These are phyloP conservation scores for Mariannaea elegans DNA, from an alignment of 2,329 filamentous ascomycete genomes.

Conservation along the genomic window DNA sequence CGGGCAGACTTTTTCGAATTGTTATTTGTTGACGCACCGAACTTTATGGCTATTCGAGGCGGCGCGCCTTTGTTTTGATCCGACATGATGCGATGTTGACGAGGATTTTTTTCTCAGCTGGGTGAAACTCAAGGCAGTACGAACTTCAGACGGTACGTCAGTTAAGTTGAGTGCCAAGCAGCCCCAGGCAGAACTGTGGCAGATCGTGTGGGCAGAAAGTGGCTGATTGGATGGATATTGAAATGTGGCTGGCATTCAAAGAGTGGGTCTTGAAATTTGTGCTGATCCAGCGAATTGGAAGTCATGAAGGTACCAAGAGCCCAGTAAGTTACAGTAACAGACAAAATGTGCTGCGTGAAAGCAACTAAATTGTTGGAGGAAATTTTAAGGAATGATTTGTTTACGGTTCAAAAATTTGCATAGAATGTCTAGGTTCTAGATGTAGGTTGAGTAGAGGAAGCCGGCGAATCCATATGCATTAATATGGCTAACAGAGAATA, in stretches of 20 bases:
- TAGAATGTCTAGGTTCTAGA: too few species aligned
- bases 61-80: slow-evolving; percentile 41
- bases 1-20: slow-evolving; percentile 42
- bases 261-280: not conserved
- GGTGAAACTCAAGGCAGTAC: not conserved
- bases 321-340: too few species aligned
- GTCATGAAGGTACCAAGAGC: too few species aligned
- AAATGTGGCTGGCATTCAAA: not conserved
- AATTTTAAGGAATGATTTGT: too few species aligned
- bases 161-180: not conserved
- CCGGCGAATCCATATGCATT: too few species aligned
- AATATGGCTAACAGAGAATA: too few species aligned
- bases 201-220: not conserved
- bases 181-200: slow-evolving; percentile 2
- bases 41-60: slow-evolving; percentile 59
- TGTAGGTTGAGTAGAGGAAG: not conserved
- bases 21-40: slow-evolving; percentile 47
- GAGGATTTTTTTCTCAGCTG: not conserved
- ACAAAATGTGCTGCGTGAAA: too few species aligned
- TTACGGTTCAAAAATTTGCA: too few species aligned
- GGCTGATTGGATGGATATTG: not conserved
- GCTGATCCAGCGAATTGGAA: too few species aligned
- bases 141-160: not conserved
- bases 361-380: too few species aligned
- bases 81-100: slow-evolving; percentile 26